Percentiles rank a stretch among this genome's conserved stretches.
Conservation (phyloP, 1,284 basidiomycete genomes). For the Sanghuangporus baumii region DNA sequence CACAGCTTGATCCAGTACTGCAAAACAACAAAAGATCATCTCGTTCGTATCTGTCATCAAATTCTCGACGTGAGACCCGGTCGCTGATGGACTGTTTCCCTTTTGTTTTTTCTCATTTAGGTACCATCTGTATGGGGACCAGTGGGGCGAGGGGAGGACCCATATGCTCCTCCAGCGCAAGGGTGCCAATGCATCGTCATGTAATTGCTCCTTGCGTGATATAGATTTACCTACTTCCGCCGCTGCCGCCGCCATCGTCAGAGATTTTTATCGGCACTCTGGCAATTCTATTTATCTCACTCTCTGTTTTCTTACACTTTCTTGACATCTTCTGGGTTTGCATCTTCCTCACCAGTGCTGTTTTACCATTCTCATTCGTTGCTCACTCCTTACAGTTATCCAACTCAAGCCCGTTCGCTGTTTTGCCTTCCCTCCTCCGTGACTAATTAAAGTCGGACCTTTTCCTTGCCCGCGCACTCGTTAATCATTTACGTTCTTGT, state of each 20-base stretch:
- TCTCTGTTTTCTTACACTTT: background rate
- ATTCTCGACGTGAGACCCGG: background rate
- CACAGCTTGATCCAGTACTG: conserved; percentile 84
- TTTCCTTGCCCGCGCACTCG: background rate
- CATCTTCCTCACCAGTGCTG: background rate
- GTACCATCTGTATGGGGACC: conserved; percentile 94
- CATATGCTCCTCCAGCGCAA: conserved; percentile 58
- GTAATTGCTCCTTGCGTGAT: conserved; percentile 16
- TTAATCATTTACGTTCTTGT: background rate
- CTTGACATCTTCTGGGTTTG: background rate
- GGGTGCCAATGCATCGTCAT: conserved; percentile 18
- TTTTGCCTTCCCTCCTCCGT: background rate
- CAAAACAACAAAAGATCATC: conserved; percentile 84
- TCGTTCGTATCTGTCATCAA: conserved; percentile 44
- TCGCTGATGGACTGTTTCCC: background rate
- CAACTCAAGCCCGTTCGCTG: background rate
- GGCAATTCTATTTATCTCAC: background rate
- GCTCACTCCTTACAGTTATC: background rate
- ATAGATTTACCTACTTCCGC: background rate
- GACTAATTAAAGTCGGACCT: background rate
- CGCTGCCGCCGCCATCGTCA: background rate
- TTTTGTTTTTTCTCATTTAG: conserved; percentile 31
- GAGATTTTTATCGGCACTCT: background rate
- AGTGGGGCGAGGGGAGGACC: conserved; percentile 82
- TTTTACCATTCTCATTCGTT: conserved; percentile 12